These are phyloP conservation scores for Ephemerocybe angulata DNA, from an alignment of 768 basidiomycete genomes.

Conservation along the genomic window DNA sequence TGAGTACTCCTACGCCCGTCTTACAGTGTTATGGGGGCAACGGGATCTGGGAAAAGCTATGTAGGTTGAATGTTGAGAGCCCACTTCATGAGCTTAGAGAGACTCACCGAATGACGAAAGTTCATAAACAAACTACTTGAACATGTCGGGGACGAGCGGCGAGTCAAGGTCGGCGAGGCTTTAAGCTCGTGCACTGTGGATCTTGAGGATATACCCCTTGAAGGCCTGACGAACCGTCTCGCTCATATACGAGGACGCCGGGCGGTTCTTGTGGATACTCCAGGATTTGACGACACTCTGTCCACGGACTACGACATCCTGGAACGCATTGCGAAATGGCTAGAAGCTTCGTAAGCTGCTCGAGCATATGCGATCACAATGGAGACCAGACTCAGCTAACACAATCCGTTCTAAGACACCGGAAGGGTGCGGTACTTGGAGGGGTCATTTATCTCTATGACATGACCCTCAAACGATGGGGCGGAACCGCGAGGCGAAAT, in stretches of 20 bases:
- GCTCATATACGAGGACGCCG: not conserved
- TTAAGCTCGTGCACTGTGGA: not conserved
- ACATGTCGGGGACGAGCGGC: not conserved
- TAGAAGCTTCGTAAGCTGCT: slow-evolving; percentile 23
- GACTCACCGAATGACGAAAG: not conserved
- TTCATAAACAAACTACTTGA: not conserved
- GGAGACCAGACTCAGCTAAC: not conserved
- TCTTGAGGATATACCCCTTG: not conserved
- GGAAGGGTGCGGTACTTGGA: slow-evolving; percentile 11
- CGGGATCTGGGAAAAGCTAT: slow-evolving; percentile 8
- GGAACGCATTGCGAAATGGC: slow-evolving; percentile 20
- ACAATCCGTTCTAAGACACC: not conserved
- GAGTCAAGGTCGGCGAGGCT: not conserved
- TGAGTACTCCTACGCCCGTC: not conserved
- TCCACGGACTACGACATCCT: slow-evolving; percentile 22
- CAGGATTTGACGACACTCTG: slow-evolving; percentile 8
- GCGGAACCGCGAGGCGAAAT: slow-evolving; percentile 20
- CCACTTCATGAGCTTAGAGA: not conserved
- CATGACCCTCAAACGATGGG: slow-evolving; percentile 30
- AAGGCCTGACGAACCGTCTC: not conserved
- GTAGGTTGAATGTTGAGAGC: not conserved
- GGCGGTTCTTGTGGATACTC: slow-evolving; percentile 7
- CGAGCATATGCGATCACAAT: not conserved
- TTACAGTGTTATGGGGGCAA: slow-evolving; percentile 2
- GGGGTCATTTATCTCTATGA: slow-evolving; percentile 33